Conservation (phyloP, 2,329 filamentous ascomycete species). For the Sporothrix mexicana region DNA sequence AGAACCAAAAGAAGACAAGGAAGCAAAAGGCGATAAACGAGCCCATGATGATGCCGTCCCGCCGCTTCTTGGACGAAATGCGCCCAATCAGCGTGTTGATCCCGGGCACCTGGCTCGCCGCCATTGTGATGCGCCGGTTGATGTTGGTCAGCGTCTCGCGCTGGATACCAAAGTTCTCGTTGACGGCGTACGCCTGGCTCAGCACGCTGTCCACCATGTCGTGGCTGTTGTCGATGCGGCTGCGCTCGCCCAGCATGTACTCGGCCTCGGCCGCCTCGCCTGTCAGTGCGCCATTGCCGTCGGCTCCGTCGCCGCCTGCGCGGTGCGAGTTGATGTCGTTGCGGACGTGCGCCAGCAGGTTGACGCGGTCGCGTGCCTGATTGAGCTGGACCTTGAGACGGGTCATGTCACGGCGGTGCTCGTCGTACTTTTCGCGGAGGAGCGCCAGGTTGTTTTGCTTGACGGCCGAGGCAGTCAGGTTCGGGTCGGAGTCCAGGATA, state of each 20-base stretch:
- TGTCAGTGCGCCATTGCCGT: constrained; percentile 47
- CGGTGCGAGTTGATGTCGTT: constrained; percentile 92
- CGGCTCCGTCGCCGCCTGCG: constrained; percentile 81
- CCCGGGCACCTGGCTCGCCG: constrained; percentile 89
- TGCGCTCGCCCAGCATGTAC: constrained; percentile 93
- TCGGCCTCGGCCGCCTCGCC: constrained; percentile 86
- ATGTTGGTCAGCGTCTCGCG: constrained; percentile 87
- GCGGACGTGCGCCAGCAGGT: constrained; percentile 87
- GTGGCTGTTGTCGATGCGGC: constrained; percentile 85
- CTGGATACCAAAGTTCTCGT: constrained; percentile 87
- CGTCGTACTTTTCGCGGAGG: constrained; percentile 85
- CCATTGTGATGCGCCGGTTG: constrained; percentile 86
- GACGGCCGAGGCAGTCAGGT: constrained; percentile 85
- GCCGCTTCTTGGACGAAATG: constrained; percentile 92
- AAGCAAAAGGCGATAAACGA: constrained; percentile 92
- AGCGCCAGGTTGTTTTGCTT: constrained; percentile 96
- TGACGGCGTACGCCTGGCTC: constrained; percentile 94
- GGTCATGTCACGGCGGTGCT: constrained; percentile 82
- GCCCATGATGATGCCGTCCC: constrained; percentile 93
- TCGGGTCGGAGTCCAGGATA: constrained; percentile 89
- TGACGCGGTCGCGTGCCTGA: constrained; percentile 82
- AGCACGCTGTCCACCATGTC: constrained; percentile 88
- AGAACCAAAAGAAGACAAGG: constrained; percentile 80
- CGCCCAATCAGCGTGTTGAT: constrained; percentile 89
- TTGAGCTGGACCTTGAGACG: constrained; percentile 75